Evolutionary conservation across 2,329 filamentous ascomycete genomes (phyloP), one percentile per base, ranked within the genome.

Genomic region (Calonectria pseudoturangicola): DNA sequence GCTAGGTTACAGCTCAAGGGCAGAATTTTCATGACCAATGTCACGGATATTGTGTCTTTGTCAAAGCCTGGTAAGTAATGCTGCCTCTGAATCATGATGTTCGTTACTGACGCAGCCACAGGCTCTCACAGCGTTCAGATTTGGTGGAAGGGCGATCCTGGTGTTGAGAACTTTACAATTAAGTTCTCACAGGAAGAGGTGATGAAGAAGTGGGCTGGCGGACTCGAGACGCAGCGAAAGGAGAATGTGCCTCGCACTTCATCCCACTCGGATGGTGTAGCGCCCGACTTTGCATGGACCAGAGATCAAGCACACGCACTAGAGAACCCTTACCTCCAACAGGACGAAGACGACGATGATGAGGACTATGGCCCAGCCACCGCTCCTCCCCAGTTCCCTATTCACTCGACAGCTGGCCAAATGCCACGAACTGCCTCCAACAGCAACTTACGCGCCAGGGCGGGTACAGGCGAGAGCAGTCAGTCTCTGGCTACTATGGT

Each of bases 21-120:
- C 47, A 92, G 97, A 65, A 99, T 99, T 80, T 98, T 98, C 86
- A 98, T 99, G 96, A 95, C 96, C 78, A 99, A 99, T 81, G 96
- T 99, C 68, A 98, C 96, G 47, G 95, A 98, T 83, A 93, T 98
- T n/a, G 88, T 98, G 50, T 96, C 94, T 21, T 88, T 97, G 72
- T 92, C 93, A 63, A 98, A 96, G 84, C 94, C 95, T 84, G 95
- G 96, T 97, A 90, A 82, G 90, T 82, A 71, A 45, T 50, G 1
- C 28, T 16, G 3, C 5, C 3, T 30, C 9, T 28, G 0, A 4
- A 0, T 4, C 41, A 47, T 71, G 7, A 76, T 12, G 51, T 68
- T 16, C 9, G 43, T 41, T 50, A 54, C 43, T 21, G 54, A 70
- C 83, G 85, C 79, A 87, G 76, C 48, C 7, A 13, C 79, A 97